Evolutionary conservation across 768 basidiomycete species (phyloP).

Genomic region (Lactifluus volemus): DNA sequence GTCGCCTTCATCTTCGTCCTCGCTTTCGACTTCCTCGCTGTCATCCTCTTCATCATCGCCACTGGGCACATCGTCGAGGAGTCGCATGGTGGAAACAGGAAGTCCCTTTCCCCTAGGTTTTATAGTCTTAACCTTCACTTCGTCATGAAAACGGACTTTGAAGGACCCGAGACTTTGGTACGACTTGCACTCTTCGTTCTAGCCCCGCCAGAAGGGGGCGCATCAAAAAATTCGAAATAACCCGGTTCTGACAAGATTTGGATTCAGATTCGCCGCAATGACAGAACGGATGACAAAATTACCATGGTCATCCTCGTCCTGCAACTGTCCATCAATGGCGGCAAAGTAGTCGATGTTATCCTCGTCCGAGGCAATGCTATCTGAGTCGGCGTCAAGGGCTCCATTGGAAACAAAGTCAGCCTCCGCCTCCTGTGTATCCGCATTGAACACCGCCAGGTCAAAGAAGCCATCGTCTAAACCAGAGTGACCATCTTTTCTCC

Average conservation of each 20-base stretch:
- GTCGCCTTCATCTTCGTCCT: constrained; percentile 19
- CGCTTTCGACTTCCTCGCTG: constrained; percentile 17
- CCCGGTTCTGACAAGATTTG: constrained; percentile 38
- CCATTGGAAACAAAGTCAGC: constrained; percentile 54
- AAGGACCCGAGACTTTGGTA: constrained; percentile 14
- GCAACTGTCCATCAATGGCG: constrained; percentile 37
- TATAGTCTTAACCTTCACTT: constrained; percentile 76
- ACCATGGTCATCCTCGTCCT: not conserved
- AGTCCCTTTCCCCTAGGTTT: constrained; percentile 60
- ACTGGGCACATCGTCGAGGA: constrained; percentile 34
- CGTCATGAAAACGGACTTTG: constrained; percentile 68
- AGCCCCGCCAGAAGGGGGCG: constrained; percentile 18
- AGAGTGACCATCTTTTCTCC: constrained; percentile 27
- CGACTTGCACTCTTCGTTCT: constrained; percentile 22
- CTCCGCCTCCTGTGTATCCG: constrained; percentile 73
- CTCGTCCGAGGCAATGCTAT: constrained; percentile 39
- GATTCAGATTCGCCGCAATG: not conserved
- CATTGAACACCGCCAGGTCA: constrained; percentile 78
- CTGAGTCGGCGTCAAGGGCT: constrained; percentile 41
- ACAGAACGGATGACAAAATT: not conserved
- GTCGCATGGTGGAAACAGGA: constrained; percentile 36
- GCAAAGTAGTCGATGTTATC: constrained; percentile 65
- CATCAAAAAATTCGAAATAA: constrained; percentile 76
- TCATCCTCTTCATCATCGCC: constrained; percentile 30
- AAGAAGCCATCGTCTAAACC: constrained; percentile 89